Base-by-base conservation (phyloP, 352 stramenopile genomes). In the Achlya hypogyna region DNA sequence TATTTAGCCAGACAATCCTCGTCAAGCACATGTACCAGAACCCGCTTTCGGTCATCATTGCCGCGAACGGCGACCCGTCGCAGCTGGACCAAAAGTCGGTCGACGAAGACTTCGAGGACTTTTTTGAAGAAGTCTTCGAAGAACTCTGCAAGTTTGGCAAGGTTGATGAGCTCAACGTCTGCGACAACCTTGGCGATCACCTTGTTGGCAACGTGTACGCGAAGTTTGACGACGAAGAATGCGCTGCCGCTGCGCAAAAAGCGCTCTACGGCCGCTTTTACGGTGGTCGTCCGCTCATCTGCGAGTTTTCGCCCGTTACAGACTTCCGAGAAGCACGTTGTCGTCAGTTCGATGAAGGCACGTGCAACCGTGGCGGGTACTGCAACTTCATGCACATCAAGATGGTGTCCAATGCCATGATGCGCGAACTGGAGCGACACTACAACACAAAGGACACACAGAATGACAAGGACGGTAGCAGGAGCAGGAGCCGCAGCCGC, bases 331-430 rank as follows among this genome's bases (percentile, higher is more conserved):
- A 99, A 75, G 96, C 97, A 5, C 75, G 96, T 32, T 99, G 98
- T 78, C 84, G 97, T 49, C 97, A 99, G 77, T 99, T 98, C 72
- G 96, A 99, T 71, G 96, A 99, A 81, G 93, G 94, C 68, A 96
- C 88, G 23, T 99, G 98, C 81, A 91, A 91, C 70, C 84, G 96
- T 23, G 97, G 97, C 23, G 95, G 94, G 18, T 99, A 99, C 74
- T 99, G 98, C 84, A 99, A 99, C 81, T 99, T 99, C 74, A 99
- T 99, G 95, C 98, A 99, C 76, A 96, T 98, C 63, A 89, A 95
- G 66, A 96, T 89, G 14, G 87, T 97, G 5, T 84, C 86, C 8
- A 76, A 81, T 1, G 78, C 84, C 20, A 89, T 97, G 74, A 75
- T 91, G 70, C 78, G 78, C 31, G 89, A 97, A 65, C 74, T 97